Conservation (phyloP, 2,329 filamentous ascomycete species). For the Teratosphaeria epicoccoides region DNA sequence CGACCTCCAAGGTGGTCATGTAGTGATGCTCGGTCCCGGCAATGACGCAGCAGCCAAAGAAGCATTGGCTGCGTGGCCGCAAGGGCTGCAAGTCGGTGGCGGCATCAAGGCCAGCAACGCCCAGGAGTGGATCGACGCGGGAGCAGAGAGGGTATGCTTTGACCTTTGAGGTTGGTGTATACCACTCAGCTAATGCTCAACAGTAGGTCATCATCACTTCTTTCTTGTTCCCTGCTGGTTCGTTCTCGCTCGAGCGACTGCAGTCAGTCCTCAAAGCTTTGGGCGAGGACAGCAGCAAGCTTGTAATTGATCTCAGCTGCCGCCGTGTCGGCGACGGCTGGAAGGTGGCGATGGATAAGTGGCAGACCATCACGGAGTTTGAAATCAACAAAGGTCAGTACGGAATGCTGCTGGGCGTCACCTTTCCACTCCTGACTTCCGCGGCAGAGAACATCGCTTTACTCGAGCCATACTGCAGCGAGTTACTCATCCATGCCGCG, state of each 20-base stretch:
- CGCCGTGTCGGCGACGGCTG: conserved; percentile 64
- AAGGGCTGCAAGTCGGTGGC: conserved; percentile 79
- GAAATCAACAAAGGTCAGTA: conserved; percentile 71
- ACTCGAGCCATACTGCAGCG: conserved; percentile 84
- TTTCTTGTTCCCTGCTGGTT: conserved; percentile 76
- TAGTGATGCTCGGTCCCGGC: conserved; percentile 89
- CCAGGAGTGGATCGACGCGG: conserved; percentile 70
- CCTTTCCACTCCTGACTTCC: background rate
- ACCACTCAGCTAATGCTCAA: conserved; percentile 7
- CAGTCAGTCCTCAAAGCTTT: conserved; percentile 63
- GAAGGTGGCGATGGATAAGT: conserved; percentile 99
- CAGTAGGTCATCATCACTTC: conserved; percentile 92
- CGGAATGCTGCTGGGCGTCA: too few relatives aligned
- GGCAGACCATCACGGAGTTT: conserved; percentile 96
- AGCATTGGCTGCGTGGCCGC: conserved; percentile 68
- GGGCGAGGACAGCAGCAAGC: conserved; percentile 61
- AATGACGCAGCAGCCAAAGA: conserved; percentile 72
- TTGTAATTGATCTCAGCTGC: conserved; percentile 94
- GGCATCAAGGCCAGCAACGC: conserved; percentile 84
- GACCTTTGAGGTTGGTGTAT: background rate
- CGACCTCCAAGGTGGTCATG: conserved; percentile 68
- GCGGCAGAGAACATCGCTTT: conserved; percentile 63
- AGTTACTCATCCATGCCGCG: conserved; percentile 94
- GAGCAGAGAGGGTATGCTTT: conserved; percentile 70
- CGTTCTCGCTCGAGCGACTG: conserved; percentile 68